Conservation (phyloP, 2,329 filamentous ascomycete species). For the Gremmenia infestans region DNA sequence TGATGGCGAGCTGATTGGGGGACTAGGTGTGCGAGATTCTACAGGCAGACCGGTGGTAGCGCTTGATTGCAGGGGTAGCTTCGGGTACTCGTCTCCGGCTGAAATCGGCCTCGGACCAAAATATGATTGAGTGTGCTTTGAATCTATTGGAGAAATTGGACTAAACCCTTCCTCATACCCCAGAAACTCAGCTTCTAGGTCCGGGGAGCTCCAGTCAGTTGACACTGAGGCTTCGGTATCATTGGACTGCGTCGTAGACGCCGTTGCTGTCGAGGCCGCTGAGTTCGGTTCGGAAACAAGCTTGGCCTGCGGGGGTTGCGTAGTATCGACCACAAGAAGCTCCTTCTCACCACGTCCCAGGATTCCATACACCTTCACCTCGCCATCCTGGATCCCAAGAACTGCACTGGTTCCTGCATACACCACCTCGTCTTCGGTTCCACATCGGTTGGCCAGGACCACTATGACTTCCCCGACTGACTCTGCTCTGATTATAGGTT, state of each 20-base stretch:
- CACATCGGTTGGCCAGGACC: conserved; percentile 66
- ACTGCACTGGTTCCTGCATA: conserved; percentile 74
- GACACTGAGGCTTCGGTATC: background rate
- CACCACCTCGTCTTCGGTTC: conserved; percentile 57
- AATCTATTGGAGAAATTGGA: background rate
- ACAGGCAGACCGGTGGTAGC: background rate
- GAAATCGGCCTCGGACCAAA: background rate
- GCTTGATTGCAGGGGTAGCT: background rate
- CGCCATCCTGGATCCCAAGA: conserved; percentile 58
- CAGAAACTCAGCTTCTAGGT: conserved; percentile 1
- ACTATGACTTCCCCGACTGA: conserved; percentile 57
- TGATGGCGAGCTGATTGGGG: background rate
- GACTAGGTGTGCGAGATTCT: conserved; percentile 1
- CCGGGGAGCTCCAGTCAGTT: background rate
- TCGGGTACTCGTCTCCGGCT: background rate
- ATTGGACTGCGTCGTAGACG: background rate
- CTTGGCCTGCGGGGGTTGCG: conserved; percentile 17
- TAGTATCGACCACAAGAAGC: conserved; percentile 61
- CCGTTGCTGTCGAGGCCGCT: background rate
- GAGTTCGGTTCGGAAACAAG: conserved; percentile 21
- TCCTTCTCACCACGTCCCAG: conserved; percentile 66
- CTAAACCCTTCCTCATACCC: background rate
- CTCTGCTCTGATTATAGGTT: conserved; percentile 54
- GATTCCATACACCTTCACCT: conserved; percentile 64
- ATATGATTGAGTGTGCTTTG: background rate